These are phyloP conservation scores for Aspergillus saccharolyticus DNA, from an alignment of 495 filamentous ascomycete genomes.

Conservation along the genomic window DNA sequence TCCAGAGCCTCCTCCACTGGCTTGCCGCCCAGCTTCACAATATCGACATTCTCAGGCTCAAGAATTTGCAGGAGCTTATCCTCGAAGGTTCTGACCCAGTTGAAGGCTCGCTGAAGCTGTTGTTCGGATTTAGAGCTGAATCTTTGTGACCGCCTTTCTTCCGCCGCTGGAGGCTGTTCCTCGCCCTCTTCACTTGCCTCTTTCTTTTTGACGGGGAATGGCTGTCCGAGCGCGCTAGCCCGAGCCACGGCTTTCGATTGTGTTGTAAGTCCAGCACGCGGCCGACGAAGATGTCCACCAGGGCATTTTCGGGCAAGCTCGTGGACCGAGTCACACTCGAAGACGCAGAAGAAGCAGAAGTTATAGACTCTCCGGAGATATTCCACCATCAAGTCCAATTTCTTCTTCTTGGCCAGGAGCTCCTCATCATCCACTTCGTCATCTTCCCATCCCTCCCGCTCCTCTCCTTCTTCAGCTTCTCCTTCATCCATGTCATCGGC, in stretches of 20 bases:
- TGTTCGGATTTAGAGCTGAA: constrained; percentile 72
- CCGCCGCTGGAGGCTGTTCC: constrained; percentile 54
- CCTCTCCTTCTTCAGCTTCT: constrained; percentile 65
- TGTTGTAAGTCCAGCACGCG: constrained; percentile 72
- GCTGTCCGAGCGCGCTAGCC: constrained; percentile 71
- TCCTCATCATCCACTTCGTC: constrained; percentile 88
- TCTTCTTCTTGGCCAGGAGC: constrained; percentile 89
- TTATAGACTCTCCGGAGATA: constrained; percentile 95
- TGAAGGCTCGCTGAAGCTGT: constrained; percentile 89
- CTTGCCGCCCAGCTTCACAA: constrained; percentile 85
- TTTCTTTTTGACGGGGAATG: constrained; percentile 76
- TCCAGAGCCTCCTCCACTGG: constrained; percentile 77
- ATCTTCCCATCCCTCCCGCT: constrained; percentile 68
- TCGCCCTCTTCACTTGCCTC: constrained; percentile 61
- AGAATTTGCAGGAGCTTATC: constrained; percentile 91
- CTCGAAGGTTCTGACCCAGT: constrained; percentile 99
- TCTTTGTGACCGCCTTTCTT: constrained; percentile 62
- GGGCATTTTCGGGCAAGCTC: constrained; percentile 94
- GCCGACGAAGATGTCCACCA: constrained; percentile 90
- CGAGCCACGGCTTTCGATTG: constrained; percentile 79
- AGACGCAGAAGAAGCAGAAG: constrained; percentile 99
- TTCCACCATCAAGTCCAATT: constrained; percentile 89
- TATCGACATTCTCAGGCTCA: constrained; percentile 80
- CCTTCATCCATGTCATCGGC: constrained; percentile 66
- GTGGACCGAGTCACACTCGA: constrained; percentile 95